A percentile compares a stretch with the other conserved stretches of the same genome.
Conservation (phyloP, 768 basidiomycete species). For the Panus rudis region DNA sequence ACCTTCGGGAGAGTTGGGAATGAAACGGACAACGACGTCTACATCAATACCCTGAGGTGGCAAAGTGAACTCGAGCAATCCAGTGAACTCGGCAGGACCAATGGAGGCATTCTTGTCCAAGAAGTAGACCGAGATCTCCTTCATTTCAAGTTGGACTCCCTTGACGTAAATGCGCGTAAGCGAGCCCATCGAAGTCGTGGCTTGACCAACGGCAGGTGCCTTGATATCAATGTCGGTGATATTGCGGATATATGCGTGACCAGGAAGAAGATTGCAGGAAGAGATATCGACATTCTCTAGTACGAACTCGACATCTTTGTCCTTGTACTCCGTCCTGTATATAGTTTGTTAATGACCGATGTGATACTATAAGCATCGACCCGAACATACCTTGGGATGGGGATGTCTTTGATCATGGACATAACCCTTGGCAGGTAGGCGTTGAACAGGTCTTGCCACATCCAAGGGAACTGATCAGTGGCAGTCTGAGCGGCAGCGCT, state of each 20-base stretch:
- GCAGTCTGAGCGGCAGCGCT: constrained; percentile 42
- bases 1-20: constrained; percentile 42
- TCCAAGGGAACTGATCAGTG: constrained; percentile 56
- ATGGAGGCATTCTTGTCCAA: constrained; percentile 49
- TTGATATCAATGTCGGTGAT: constrained; percentile 58
- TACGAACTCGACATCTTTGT: constrained; percentile 62
- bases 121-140: constrained; percentile 71
- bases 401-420: constrained; percentile 47
- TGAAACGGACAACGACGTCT: constrained; percentile 57
- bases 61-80: constrained; percentile 53
- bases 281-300: constrained; percentile 71
- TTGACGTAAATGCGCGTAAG: constrained; percentile 61
- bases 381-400: constrained; percentile 54
- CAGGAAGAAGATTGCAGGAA: constrained; percentile 57
- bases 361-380: constrained; percentile 1
- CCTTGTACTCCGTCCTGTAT: constrained; percentile 62
- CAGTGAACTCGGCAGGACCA: constrained; percentile 51
- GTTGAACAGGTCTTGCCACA: constrained; percentile 77
- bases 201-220: constrained; percentile 28
- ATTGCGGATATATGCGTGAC: constrained; percentile 65
- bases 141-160: constrained; percentile 55
- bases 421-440: constrained; percentile 64
- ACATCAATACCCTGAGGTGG: constrained; percentile 64
- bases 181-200: constrained; percentile 49
- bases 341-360: neutral